Conservation (phyloP, 2,329 filamentous ascomycete species). For the Cryphonectria radicalis region DNA sequence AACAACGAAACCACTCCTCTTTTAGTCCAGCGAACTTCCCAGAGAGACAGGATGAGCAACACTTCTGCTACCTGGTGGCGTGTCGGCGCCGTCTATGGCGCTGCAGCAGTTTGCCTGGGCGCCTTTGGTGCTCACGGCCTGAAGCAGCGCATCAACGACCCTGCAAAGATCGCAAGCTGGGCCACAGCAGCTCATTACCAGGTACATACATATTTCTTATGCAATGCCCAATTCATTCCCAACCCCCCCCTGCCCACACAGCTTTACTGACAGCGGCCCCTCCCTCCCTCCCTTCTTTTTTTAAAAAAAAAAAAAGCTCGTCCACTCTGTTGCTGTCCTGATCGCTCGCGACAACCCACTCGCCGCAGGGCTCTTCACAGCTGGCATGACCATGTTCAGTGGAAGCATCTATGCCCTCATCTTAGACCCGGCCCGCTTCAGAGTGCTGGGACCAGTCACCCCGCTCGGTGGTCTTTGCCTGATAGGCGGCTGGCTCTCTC, state of each 20-base stretch:
- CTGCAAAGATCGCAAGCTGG: conserved; percentile 63
- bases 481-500: conserved; percentile 65
- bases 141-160: conserved; percentile 63
- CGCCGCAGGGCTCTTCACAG: conserved; percentile 62
- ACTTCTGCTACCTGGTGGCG: conserved; percentile 55
- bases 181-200: conserved; percentile 70
- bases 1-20: conserved; percentile 18
- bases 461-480: conserved; percentile 66
- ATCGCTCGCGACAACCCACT: conserved; percentile 61
- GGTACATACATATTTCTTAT: conserved; percentile 43
- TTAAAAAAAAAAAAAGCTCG: conserved; percentile 50
- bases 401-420: conserved; percentile 68
- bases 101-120: conserved; percentile 62
- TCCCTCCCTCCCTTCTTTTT: conserved; percentile 12
- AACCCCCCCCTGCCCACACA: background rate
- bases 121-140: conserved; percentile 72
- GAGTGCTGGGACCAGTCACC: conserved; percentile 65
- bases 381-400: conserved; percentile 70
- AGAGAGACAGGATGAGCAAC: conserved; percentile 31
- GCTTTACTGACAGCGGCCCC: conserved; percentile 5
- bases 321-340: conserved; percentile 65
- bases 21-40: background rate
- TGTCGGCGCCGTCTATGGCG: conserved; percentile 65
- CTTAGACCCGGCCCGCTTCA: conserved; percentile 64
- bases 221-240: background rate